Evolutionary conservation across 768 basidiomycete genomes (phyloP).

Genomic region (Boletus tylopilopsis): DNA sequence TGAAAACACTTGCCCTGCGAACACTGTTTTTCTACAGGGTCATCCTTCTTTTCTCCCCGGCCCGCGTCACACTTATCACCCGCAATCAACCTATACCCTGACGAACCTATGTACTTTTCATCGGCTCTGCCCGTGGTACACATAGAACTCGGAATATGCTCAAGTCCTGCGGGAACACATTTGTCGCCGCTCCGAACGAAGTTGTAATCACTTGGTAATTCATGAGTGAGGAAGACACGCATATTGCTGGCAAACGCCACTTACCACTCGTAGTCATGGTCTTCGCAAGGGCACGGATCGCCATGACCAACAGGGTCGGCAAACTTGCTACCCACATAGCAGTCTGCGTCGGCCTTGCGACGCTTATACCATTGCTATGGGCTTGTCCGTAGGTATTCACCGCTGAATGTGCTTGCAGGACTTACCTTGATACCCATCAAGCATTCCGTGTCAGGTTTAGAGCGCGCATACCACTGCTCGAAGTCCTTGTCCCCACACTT

Average conservation of each 20-base stretch:
- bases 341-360: constrained; percentile 77
- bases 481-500: constrained; percentile 74
- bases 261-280: constrained; percentile 93
- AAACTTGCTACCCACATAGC: constrained; percentile 90
- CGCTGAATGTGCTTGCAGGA: background rate
- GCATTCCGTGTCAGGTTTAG: constrained; percentile 62
- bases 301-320: constrained; percentile 80
- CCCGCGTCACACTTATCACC: constrained; percentile 79
- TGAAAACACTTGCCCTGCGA: constrained; percentile 50
- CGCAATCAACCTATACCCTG: constrained; percentile 88
- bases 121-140: constrained; percentile 50
- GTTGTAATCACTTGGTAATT: constrained; percentile 74
- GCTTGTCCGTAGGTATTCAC: background rate
- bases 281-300: constrained; percentile 77
- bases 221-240: background rate
- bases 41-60: constrained; percentile 64
- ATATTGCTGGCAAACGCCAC: constrained; percentile 22
- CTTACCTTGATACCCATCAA: constrained; percentile 91
- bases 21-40: constrained; percentile 68
- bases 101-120: constrained; percentile 78
- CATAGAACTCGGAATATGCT: constrained; percentile 75
- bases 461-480: constrained; percentile 85
- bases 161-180: constrained; percentile 85
- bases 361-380: constrained; percentile 89
- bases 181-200: constrained; percentile 67